These are phyloP conservation scores for Pulveroboletus sp. DNA, from an alignment of 768 basidiomycete species.

Conservation along the genomic window DNA sequence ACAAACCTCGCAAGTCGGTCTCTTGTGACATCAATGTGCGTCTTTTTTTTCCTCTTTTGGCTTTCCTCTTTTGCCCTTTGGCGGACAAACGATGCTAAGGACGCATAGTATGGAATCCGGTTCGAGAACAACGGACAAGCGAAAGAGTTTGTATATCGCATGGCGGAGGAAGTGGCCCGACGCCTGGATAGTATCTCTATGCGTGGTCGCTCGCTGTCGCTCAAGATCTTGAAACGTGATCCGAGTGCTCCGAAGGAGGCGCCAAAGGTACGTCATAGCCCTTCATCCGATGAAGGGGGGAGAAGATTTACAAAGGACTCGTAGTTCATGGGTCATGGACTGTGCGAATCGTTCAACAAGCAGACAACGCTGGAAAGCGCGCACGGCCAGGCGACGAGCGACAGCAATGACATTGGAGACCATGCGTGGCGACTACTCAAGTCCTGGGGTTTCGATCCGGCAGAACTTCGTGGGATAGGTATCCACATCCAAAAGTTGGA, in stretches of 20 bases:
- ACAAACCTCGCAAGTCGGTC: conserved; percentile 85
- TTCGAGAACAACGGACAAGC: conserved; percentile 82
- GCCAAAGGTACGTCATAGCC: conserved; percentile 61
- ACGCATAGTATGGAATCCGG: conserved; percentile 83
- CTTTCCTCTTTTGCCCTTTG: not conserved
- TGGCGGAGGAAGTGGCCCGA: conserved; percentile 73
- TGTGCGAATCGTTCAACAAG: conserved; percentile 77
- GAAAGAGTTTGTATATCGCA: conserved; percentile 67
- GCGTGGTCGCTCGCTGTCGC: conserved; percentile 68
- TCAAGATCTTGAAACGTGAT: conserved; percentile 88
- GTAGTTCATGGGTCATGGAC: conserved; percentile 89
- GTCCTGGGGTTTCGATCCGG: conserved; percentile 72
- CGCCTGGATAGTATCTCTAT: conserved; percentile 65
- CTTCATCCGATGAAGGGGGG: not conserved
- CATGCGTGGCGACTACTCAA: conserved; percentile 73
- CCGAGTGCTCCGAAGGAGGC: conserved; percentile 82
- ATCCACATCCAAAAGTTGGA: conserved; percentile 91
- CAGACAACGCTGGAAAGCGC: conserved; percentile 55
- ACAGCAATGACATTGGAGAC: conserved; percentile 64
- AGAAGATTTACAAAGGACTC: not conserved
- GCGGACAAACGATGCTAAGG: conserved; percentile 1
- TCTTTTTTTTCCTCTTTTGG: conserved; percentile 7
- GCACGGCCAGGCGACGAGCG: conserved; percentile 67
- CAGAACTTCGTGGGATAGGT: conserved; percentile 87
- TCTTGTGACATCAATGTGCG: conserved; percentile 93